Evolutionary conservation across 345 rosid genomes (phyloP).

Genomic region (Raphanus raphanistrum): DNA sequence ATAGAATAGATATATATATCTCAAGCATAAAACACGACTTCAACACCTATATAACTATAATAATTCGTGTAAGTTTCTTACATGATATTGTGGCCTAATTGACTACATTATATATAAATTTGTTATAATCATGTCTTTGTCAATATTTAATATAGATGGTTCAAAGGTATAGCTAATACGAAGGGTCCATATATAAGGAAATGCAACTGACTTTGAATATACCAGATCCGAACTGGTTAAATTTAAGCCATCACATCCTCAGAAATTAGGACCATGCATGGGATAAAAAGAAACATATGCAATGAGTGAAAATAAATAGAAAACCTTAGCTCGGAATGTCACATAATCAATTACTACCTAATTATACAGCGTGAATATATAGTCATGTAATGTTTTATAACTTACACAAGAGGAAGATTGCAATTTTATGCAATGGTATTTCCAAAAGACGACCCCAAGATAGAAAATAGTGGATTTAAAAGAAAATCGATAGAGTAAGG

Average conservation of each 20-base stretch:
- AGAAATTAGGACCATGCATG: slow-evolving; percentile 11
- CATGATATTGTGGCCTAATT: slow-evolving; percentile 2
- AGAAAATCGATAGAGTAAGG: not conserved
- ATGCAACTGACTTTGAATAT: slow-evolving; percentile 16
- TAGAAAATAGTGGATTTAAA: not conserved
- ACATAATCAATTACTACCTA: not conserved
- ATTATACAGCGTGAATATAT: not conserved
- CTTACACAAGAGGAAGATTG: not conserved
- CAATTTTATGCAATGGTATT: not conserved
- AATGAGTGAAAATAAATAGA: slow-evolving; percentile 7
- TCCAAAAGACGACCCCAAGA: not conserved
- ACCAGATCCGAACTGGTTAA: slow-evolving; percentile 8
- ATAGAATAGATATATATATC: too few relatives aligned
- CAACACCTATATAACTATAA: not conserved
- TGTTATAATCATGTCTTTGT: slow-evolving; percentile 11
- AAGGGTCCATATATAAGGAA: slow-evolving; percentile 12
- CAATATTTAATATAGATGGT: slow-evolving; percentile 13
- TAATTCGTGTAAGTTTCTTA: not conserved
- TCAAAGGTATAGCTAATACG: slow-evolving; percentile 10
- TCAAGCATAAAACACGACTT: not conserved
- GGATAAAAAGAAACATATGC: not conserved
- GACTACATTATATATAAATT: not conserved
- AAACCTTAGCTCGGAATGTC: not conserved
- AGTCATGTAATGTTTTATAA: not conserved
- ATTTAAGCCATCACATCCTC: not conserved